Evolutionary conservation across 768 basidiomycete species (phyloP).

Genomic region (Austroboletus eburneus): DNA sequence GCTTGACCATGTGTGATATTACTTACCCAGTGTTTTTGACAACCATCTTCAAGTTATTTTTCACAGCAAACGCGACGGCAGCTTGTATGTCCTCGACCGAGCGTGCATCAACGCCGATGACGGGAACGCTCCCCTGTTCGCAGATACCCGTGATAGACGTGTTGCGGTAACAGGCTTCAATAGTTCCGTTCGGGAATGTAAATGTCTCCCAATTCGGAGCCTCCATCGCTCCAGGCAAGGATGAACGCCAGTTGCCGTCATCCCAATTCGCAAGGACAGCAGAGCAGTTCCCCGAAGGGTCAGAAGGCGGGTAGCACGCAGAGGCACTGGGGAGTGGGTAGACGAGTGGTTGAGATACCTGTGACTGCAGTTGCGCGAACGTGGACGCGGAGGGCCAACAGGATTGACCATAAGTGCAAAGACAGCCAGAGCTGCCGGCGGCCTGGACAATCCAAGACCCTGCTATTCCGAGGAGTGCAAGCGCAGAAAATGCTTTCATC

Average conservation of each 20-base stretch:
- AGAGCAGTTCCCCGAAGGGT: conserved; percentile 37
- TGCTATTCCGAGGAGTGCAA: neutral
- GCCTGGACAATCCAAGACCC: neutral
- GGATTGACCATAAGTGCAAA: conserved; percentile 16
- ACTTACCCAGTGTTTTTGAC: conserved; percentile 29
- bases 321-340: conserved; percentile 16
- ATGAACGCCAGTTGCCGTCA: conserved; percentile 40
- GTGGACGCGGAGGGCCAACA: conserved; percentile 16
- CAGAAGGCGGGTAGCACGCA: conserved; percentile 11
- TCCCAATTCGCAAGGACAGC: conserved; percentile 24
- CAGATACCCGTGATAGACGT: conserved; percentile 25
- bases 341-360: conserved; percentile 15
- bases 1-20: neutral
- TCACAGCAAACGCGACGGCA: conserved; percentile 22
- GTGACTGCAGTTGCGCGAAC: conserved; percentile 13
- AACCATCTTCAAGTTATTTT: conserved; percentile 19
- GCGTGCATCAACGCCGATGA: conserved; percentile 23
- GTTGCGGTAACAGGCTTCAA: conserved; percentile 33
- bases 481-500: neutral
- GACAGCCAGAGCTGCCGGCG: conserved; percentile 5
- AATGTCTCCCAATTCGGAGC: conserved; percentile 32
- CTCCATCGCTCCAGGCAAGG: conserved; percentile 40
- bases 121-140: conserved; percentile 23
- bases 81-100: conserved; percentile 23
- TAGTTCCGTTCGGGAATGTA: conserved; percentile 40